phyloP scores from a whole-genome alignment of 106 monocot species.

The Xerophyta viscosa region DNA sequence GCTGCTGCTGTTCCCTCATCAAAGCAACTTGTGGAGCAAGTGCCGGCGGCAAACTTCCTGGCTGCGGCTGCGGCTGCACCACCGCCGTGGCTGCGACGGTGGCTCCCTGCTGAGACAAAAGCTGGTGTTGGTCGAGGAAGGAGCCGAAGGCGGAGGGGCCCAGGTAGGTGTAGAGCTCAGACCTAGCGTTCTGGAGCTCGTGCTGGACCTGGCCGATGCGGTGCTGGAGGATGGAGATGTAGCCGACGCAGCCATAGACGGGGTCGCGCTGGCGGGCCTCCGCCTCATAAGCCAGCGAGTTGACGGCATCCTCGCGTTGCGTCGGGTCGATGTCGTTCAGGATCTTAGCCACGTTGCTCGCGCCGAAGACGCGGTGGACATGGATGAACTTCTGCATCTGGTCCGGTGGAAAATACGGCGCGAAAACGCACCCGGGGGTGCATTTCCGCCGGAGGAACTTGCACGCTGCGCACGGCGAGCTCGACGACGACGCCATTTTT shows the following conservation, averaged over 20 bases:
- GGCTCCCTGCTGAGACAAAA: not conserved
- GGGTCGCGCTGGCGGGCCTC: slow-evolving; percentile 42
- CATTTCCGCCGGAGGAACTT: slow-evolving; percentile 81
- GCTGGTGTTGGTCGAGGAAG: not conserved
- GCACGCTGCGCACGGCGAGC: slow-evolving; percentile 85
- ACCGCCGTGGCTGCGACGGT: not conserved
- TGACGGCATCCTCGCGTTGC: slow-evolving; percentile 58
- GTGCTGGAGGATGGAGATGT: slow-evolving; percentile 42
- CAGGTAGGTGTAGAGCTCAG: slow-evolving; percentile 32
- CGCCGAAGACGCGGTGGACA: slow-evolving; percentile 82
- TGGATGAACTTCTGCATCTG: slow-evolving; percentile 50
- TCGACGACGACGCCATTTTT: slow-evolving; percentile 10
- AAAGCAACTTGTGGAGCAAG: not conserved
- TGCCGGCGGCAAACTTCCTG: slow-evolving; percentile 1
- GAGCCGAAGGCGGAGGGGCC: slow-evolving; percentile 15
- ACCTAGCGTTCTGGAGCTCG: slow-evolving; percentile 28
- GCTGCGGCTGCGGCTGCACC: not conserved
- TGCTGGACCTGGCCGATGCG: slow-evolving; percentile 26
- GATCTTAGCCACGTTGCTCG: slow-evolving; percentile 80
- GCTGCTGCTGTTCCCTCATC: slow-evolving; percentile 3
- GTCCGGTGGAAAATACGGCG: slow-evolving; percentile 87
- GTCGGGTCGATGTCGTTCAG: slow-evolving; percentile 46
- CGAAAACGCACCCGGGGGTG: slow-evolving; percentile 65
- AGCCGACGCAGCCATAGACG: slow-evolving; percentile 51
- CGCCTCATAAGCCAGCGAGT: slow-evolving; percentile 54